Evolutionary conservation across 2,329 filamentous ascomycete genomes (phyloP), one percentile per base, ranked within the genome.

Genomic region (Coniochaeta sp.): DNA sequence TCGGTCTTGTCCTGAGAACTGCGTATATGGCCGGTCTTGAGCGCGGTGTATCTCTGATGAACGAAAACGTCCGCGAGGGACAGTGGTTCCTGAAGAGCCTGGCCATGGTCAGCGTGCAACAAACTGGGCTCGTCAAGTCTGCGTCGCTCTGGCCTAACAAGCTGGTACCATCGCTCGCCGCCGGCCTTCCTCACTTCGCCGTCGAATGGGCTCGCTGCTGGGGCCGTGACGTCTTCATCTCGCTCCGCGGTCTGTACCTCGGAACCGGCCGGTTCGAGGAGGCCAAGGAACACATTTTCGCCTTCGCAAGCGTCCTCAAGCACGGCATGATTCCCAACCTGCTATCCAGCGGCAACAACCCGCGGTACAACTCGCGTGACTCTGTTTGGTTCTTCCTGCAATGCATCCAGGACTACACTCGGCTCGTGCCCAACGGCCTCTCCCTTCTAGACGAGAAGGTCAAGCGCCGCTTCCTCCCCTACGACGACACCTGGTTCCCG

Each of bases 351-450:
- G 91, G 94, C 6, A 89, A 86, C 54, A 78, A 85, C 14, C 94
- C 94, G 3, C 81, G 94, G 24, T 99, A 97, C 74, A 99, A 99
- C 67, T 91, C 94, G 40, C 82, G 94, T 55, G 94, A 99, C 68
- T 96, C 94, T 0, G 83, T 96, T 38, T 99, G 94, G 94, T 99
- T 97, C 76, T 96, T 95, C 75, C 71, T 99, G 49, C 94, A 99
- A 67, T 88, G 88, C 57, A 92, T 97, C 48, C 94, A 99, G 63
- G 94, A 99, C 64, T 99, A 95, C 66, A 85, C 82, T 45, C 83
- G 82, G 49, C 85, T 94, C 61, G 90, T 83, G 0, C 92, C 94
- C 0, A 77, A 91, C 52, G 94, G 94, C 3, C 61, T 83, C 16
- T 72, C 78, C 0, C 72, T 99, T 27, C 73, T 99, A 16, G 79